Evolutionary conservation across 75 land plant species (phyloP), one percentile per base, ranked within the genome.

Genomic region (Pinus albicaulis): DNA sequence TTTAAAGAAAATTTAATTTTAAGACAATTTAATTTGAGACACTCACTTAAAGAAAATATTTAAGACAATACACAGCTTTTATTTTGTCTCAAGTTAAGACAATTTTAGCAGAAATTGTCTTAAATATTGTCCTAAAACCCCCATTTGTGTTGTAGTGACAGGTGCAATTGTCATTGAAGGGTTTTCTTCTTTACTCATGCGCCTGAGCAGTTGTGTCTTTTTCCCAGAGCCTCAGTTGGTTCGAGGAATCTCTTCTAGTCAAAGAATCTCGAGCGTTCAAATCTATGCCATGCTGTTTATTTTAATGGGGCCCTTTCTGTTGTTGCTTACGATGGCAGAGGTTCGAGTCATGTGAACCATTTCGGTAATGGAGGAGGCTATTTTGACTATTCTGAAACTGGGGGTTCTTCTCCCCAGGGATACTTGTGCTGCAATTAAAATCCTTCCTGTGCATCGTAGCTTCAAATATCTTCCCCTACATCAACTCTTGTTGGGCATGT

Each of bases 71-170:
- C n/a, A n/a, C n/a, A n/a, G n/a, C n/a, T n/a, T n/a, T n/a, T n/a
- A n/a, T n/a, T n/a, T n/a, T n/a, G n/a, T n/a, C n/a, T n/a, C n/a
- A n/a, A n/a, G n/a, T n/a, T n/a, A n/a, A n/a, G n/a, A n/a, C n/a
- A n/a, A n/a, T n/a, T n/a, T n/a, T n/a, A n/a, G n/a, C n/a, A n/a
- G n/a, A n/a, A n/a, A n/a, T n/a, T n/a, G n/a, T n/a, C n/a, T n/a
- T n/a, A n/a, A n/a, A n/a, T n/a, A n/a, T n/a, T n/a, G n/a, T n/a
- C n/a, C n/a, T n/a, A n/a, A n/a, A n/a, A n/a, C 88, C 89, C 0
- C n/a, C n/a, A n/a, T n/a, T n/a, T n/a, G n/a, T n/a, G n/a, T n/a
- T 92, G 95, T 38, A 92, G 90, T 58, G 95, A 92, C 25, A 91
- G 95, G 4, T 76, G 88, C 24, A 77, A 81, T 73, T 86, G 92